These are phyloP conservation scores for Allium fistulosum DNA, from an alignment of 106 monocot genomes.

Conservation along the genomic window DNA sequence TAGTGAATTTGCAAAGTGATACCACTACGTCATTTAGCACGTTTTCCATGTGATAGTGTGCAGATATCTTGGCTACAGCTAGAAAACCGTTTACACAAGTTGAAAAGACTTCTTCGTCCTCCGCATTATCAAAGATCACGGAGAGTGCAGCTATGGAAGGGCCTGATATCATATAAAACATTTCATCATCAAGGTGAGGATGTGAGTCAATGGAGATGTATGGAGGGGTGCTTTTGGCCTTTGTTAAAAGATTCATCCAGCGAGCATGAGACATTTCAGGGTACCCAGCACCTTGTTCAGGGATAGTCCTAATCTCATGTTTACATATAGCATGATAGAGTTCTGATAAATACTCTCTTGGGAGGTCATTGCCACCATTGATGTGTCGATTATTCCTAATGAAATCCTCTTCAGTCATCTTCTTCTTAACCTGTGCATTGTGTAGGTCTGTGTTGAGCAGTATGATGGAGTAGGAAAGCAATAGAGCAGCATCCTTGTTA, in stretches of 20 bases:
- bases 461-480: constrained; percentile 71
- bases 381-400: constrained; percentile 66
- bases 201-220: constrained; percentile 41
- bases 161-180: constrained; percentile 72
- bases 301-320: constrained; percentile 65
- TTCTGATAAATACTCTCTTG: constrained; percentile 61
- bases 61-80: constrained; percentile 64
- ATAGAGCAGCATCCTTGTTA: constrained; percentile 64
- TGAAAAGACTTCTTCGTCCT: constrained; percentile 40
- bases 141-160: constrained; percentile 69
- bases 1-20: constrained; percentile 70
- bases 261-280: constrained; percentile 58
- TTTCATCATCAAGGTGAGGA: constrained; percentile 56
- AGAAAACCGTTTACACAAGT: constrained; percentile 58
- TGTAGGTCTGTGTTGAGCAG: constrained; percentile 82
- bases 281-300: constrained; percentile 45
- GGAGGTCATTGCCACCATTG: constrained; percentile 66
- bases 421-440: constrained; percentile 73
- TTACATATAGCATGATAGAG: constrained; percentile 59
- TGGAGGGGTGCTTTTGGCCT: constrained; percentile 47
- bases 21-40: constrained; percentile 60
- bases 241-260: constrained; percentile 60
- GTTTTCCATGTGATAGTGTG: constrained; percentile 54
- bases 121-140: constrained; percentile 68
- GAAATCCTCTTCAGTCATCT: constrained; percentile 83